Base-by-base conservation (phyloP, 2,329 filamentous ascomycete species). In the Hypoxylon sp. region DNA sequence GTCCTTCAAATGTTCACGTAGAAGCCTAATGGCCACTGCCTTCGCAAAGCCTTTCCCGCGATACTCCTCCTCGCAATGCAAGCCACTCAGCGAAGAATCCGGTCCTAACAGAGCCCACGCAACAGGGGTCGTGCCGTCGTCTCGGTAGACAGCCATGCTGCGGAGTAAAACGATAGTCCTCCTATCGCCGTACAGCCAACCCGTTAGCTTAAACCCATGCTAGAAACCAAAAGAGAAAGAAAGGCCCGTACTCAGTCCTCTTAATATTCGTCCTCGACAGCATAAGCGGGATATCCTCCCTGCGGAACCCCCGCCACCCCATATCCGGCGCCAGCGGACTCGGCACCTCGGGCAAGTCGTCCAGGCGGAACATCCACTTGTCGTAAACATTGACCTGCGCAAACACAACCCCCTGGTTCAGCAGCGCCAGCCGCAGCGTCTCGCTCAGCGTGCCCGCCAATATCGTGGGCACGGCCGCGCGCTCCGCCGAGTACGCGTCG, bases 101-200 rank as follows among this genome's bases (percentile, higher is more conserved):
- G 86, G 80, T 0, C 88, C 89, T 3, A 88, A 75, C 55, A 93
- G 91, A 0, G 85, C 86, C 91, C 91, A 93, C 0, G 89, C 88
- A 4, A 92, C 79, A 0, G 86, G 83, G 1, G 79, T 84, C 0
- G 79, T 84, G 0, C 81, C 83, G 17, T 85, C 82, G 1, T 77
- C 74, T 0, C 81, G 75, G 57, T 84, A 83, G 19, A 89, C 78
- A 1, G 82, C 80, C 39, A 82, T 76, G 67, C 82, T 87, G 2
- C 85, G 85, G 46, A 86, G 79, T 21, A 76, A 75, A 64, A 79
- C 72, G 27, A 86, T 75, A 11, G 79, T 85, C 8, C 81, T 77
- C 68, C 82, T 85, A 35, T 11, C 2, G 37, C 51, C 29, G 2
- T 6, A 42, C 39, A 54, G 46, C 4, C 35, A 44, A 8, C 10